Evolutionary conservation across 352 stramenopile species (phyloP).

Genomic region (Lagenidium giganteum): DNA sequence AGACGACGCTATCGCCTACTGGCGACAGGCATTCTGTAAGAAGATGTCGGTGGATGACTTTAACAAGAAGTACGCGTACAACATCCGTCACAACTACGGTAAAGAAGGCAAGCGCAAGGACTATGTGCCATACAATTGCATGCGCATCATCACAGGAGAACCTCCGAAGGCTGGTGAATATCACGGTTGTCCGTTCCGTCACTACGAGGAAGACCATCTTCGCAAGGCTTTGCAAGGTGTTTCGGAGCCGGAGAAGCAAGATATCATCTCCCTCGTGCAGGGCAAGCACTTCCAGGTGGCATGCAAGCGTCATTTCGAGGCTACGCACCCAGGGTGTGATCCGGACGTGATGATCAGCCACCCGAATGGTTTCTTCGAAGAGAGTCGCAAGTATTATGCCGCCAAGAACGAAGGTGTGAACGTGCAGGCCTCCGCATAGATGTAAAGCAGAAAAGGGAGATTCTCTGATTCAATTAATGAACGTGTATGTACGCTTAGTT

Average conservation of each 20-base stretch:
- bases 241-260: constrained; percentile 81
- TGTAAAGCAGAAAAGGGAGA: neutral
- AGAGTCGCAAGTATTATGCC: constrained; percentile 92
- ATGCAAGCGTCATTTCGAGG: constrained; percentile 98
- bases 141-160: constrained; percentile 97
- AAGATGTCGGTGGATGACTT: constrained; percentile 97
- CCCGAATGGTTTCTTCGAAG: constrained; percentile 98
- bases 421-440: constrained; percentile 23
- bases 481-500: too few species aligned
- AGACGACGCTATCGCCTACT: constrained; percentile 96
- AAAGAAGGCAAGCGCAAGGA: constrained; percentile 98
- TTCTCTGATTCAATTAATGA: too few species aligned
- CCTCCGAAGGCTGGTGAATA: constrained; percentile 92
- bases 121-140: constrained; percentile 96
- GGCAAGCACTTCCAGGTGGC: constrained; percentile 97
- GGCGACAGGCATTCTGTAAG: constrained; percentile 91
- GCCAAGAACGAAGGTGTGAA: constrained; percentile 74
- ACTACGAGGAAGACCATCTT: constrained; percentile 94
- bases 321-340: constrained; percentile 81
- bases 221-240: constrained; percentile 81
- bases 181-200: constrained; percentile 98
- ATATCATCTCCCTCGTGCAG: constrained; percentile 90
- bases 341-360: constrained; percentile 96
- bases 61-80: constrained; percentile 99
- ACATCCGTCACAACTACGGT: constrained; percentile 98